A percentile compares a stretch with the other conserved stretches of the same genome.
These are phyloP conservation scores for Paspalum notatum DNA, from an alignment of 176 grass and related monocot species.

Conservation along the genomic window DNA sequence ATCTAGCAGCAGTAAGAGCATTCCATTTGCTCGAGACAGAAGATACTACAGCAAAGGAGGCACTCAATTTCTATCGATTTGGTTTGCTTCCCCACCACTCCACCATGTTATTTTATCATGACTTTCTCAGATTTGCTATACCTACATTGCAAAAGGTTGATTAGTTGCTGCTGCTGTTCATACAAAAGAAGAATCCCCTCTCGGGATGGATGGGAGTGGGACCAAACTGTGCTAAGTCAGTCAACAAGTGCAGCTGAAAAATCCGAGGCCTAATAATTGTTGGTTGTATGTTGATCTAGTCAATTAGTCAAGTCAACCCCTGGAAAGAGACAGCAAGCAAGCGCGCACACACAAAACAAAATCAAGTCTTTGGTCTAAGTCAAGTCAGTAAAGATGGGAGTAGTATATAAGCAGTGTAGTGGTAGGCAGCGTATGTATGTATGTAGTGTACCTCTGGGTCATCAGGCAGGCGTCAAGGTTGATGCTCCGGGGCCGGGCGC, in stretches of 20 bases:
- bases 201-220: background rate
- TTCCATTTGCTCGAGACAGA: background rate
- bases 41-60: background rate
- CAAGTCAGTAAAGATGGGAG: background rate
- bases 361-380: background rate
- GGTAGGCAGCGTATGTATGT: too few relatives aligned
- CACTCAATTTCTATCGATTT: too few relatives aligned
- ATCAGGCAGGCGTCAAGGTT: too few relatives aligned
- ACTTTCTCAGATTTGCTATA: background rate
- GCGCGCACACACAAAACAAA: background rate
- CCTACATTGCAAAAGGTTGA: too few relatives aligned
- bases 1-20: background rate
- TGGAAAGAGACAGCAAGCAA: background rate
- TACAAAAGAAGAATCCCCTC: background rate
- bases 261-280: background rate
- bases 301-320: background rate
- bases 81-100: too few relatives aligned
- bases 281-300: background rate
- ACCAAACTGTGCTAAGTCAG: background rate
- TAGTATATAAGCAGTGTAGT: too few relatives aligned
- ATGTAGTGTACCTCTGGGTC: too few relatives aligned
- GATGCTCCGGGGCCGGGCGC: background rate
- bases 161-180: background rate
- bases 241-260: background rate
- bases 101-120: background rate